Base-by-base conservation (phyloP, 441 rosid species). In the Arabidopsis lyrata region DNA sequence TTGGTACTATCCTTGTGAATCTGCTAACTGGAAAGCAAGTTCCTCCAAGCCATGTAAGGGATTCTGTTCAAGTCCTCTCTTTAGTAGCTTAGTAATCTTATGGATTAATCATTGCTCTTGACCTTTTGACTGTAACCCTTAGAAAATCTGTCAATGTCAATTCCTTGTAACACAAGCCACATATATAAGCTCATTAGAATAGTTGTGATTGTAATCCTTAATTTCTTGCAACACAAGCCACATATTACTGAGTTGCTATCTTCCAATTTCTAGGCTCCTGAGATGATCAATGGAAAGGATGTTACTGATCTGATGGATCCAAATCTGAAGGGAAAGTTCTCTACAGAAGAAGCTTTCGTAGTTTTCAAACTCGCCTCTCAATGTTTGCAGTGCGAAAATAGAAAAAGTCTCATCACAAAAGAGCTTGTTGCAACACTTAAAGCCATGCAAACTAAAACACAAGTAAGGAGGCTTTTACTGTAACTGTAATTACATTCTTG, bases 281-380 rank as follows among this genome's bases (percentile, higher is more conserved):
- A 88, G 70, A 87, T 86, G 91, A 86, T 90, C 60, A 81, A 85
- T 24, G 86, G 85, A 6, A 85, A 85, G 77, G 80, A 83, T 83
- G 85, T 86, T 61, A 67, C 16, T 76, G 81, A 78, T 15, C 83
- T 93, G 68, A 86, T 90, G 85, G 97, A 93, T 76, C 91, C 97
- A 34, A 93, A 86, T 80, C 70, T 93, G 79, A 87, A 87, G 72
- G 96, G 91, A 44, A 86, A 86, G 11, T 88, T 90, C 78, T 88
- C 91, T 47, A 57, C 79, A 2, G 96, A 88, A 70, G 93, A 91
- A 77, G 98, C 96, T 56, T 87, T 80, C 0, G 72, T 52, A 50
- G 86, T 91, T 63, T 87, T 84, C 60, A 82, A 77, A 72, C 93
- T 91, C 68, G 98, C 95, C 32, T 86, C 87, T 42, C 83, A 74